Evolutionary conservation across 2,329 filamentous ascomycete species (phyloP).

Genomic region (Cladosporium sphaerospermum): DNA sequence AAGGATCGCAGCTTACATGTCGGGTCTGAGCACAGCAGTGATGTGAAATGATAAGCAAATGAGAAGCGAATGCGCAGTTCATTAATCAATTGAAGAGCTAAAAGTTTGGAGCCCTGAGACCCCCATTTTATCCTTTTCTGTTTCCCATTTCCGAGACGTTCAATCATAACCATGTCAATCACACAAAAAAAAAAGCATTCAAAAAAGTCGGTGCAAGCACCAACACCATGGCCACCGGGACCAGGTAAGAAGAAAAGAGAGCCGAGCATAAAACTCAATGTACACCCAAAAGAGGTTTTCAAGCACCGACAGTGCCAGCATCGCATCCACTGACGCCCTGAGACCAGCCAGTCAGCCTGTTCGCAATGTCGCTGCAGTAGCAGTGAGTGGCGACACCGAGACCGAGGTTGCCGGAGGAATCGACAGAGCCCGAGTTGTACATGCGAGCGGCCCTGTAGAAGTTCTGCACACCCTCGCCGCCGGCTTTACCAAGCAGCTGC

Average conservation of each 20-base stretch:
- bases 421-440: slow-evolving; percentile 44
- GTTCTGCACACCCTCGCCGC: slow-evolving; percentile 31
- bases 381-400: slow-evolving; percentile 45
- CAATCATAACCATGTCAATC: not conserved
- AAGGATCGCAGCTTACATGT: too few relatives aligned
- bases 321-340: slow-evolving; percentile 1
- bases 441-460: slow-evolving; percentile 46
- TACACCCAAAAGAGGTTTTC: not conserved
- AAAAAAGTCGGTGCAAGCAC: not conserved
- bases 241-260: not conserved
- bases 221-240: not conserved
- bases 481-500: slow-evolving; percentile 31
- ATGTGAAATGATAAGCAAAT: too few relatives aligned
- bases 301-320: not conserved
- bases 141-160: not conserved
- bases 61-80: too few relatives aligned
- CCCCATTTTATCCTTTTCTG: not conserved
- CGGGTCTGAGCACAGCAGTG: too few relatives aligned
- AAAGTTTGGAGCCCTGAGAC: not conserved
- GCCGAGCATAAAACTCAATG: not conserved
- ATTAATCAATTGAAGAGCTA: too few relatives aligned
- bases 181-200: not conserved
- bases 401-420: slow-evolving; percentile 32
- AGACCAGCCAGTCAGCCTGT: slow-evolving; percentile 41
- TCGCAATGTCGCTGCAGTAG: slow-evolving; percentile 49